These are phyloP conservation scores for Strobilomyces dryophilus DNA, from an alignment of 768 basidiomycete genomes.

Conservation along the genomic window DNA sequence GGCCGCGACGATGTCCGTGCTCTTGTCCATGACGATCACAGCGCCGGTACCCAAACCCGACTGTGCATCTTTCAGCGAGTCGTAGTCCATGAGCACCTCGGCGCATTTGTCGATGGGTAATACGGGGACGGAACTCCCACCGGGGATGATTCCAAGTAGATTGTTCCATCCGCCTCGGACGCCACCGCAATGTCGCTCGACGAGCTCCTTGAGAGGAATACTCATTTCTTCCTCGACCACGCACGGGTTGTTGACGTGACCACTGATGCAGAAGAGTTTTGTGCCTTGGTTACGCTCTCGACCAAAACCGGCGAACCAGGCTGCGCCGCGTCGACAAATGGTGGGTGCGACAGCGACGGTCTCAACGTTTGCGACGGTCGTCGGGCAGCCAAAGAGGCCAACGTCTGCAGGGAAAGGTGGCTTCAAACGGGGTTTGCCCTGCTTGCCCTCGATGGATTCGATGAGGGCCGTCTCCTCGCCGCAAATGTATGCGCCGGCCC, in stretches of 20 bases:
- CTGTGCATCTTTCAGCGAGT: constrained; percentile 93
- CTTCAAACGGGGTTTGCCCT: constrained; percentile 96
- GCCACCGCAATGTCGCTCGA: constrained; percentile 98
- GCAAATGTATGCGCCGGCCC: constrained; percentile 97
- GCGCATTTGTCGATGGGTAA: constrained; percentile 79
- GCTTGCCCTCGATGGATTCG: constrained; percentile 96
- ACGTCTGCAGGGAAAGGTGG: constrained; percentile 99
- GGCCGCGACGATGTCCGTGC: constrained; percentile 89
- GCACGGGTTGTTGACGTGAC: constrained; percentile 97
- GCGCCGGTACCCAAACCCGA: constrained; percentile 98
- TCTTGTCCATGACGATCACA: constrained; percentile 99
- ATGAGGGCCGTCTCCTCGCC: constrained; percentile 98
- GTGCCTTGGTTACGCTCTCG: constrained; percentile 91
- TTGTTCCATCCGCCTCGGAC: constrained; percentile 96
- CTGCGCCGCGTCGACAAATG: constrained; percentile 82
- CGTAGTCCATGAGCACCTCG: constrained; percentile 97
- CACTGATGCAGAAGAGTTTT: constrained; percentile 95
- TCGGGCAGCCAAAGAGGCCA: constrained; percentile 94
- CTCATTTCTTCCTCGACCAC: constrained; percentile 99
- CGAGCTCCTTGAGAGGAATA: constrained; percentile 86
- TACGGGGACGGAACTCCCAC: constrained; percentile 92
- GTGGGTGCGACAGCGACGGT: constrained; percentile 98
- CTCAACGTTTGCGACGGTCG: constrained; percentile 98
- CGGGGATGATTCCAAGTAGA: constrained; percentile 92
- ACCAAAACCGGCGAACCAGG: constrained; percentile 93